phyloP scores from a whole-genome alignment of 2,329 filamentous ascomycete species.

The Trichoderma atrobrunneum region DNA sequence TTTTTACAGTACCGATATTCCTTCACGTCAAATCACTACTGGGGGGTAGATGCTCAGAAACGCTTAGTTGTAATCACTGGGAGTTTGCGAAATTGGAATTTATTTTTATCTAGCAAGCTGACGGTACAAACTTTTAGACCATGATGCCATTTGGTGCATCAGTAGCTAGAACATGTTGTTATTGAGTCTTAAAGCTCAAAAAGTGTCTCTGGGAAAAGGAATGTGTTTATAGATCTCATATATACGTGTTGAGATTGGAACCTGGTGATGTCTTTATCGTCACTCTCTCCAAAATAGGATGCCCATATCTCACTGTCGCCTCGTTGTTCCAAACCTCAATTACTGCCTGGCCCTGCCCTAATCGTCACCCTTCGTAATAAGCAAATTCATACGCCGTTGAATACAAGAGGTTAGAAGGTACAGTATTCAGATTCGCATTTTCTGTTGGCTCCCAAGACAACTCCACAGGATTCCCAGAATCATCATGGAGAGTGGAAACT shows the following conservation, averaged over 20 bases:
- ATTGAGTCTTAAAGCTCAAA: background rate
- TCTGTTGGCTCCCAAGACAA: too few species aligned
- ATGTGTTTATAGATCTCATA: background rate
- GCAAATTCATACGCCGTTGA: too few species aligned
- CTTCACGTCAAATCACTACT: background rate
- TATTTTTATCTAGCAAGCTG: background rate
- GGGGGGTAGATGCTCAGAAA: background rate
- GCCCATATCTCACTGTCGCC: too few species aligned
- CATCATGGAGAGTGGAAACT: too few species aligned
- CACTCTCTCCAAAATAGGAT: too few species aligned
- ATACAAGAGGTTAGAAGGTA: too few species aligned
- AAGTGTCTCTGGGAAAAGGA: background rate
- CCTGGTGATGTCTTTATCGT: too few species aligned
- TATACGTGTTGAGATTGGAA: background rate
- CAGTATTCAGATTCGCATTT: too few species aligned
- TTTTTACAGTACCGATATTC: background rate
- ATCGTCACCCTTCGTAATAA: too few species aligned
- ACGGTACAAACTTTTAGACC: background rate
- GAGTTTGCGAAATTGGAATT: background rate
- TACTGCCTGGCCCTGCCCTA: too few species aligned
- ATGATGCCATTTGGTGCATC: background rate
- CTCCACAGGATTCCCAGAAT: too few species aligned
- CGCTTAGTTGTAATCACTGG: background rate
- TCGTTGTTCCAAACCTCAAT: too few species aligned
- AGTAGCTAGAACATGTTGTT: background rate